These are phyloP conservation scores for Rhodotorula sphaerocarpa DNA, from an alignment of 768 basidiomycete genomes.

Conservation along the genomic window DNA sequence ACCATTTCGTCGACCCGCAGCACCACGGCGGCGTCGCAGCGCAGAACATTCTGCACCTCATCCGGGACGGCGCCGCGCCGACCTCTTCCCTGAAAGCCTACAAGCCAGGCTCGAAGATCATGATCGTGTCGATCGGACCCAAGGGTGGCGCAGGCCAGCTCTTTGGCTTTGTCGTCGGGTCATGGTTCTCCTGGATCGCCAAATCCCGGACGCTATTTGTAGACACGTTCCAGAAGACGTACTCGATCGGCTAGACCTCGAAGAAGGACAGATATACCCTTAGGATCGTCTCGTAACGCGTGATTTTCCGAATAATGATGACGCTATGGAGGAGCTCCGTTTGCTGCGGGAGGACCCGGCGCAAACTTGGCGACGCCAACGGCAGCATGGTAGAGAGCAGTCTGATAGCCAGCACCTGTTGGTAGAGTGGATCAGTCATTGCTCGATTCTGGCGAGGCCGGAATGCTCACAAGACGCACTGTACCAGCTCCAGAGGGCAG, in stretches of 20 bases:
- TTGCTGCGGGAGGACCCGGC: not conserved
- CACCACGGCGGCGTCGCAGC: conserved; percentile 9
- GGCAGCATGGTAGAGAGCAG: conserved; percentile 26
- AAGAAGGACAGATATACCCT: too few relatives aligned
- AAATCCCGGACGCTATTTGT: conserved; percentile 7
- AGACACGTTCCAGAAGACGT: conserved; percentile 10
- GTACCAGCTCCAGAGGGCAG: conserved; percentile 26
- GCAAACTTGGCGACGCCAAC: conserved; percentile 28
- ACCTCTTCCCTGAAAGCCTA: conserved; percentile 10
- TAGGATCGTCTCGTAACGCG: too few relatives aligned
- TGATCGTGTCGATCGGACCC: conserved; percentile 14
- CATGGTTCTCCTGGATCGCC: not conserved
- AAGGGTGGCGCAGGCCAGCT: conserved; percentile 24
- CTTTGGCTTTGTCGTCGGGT: conserved; percentile 11
- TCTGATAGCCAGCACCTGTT: conserved; percentile 23
- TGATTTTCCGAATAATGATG: too few relatives aligned
- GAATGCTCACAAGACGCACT: not conserved
- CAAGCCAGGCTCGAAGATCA: conserved; percentile 3
- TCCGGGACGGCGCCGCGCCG: not conserved
- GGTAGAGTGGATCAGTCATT: not conserved
- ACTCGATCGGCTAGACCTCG: not conserved
- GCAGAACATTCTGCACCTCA: conserved; percentile 13
- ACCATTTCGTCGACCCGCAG: not conserved
- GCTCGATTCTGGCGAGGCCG: not conserved
- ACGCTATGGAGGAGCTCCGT: too few relatives aligned